A percentile compares a stretch with the other conserved stretches of the same genome.
These are phyloP conservation scores for Phyllosticta paracitricarpa DNA, from an alignment of 2,329 filamentous ascomycete genomes.

Conservation along the genomic window DNA sequence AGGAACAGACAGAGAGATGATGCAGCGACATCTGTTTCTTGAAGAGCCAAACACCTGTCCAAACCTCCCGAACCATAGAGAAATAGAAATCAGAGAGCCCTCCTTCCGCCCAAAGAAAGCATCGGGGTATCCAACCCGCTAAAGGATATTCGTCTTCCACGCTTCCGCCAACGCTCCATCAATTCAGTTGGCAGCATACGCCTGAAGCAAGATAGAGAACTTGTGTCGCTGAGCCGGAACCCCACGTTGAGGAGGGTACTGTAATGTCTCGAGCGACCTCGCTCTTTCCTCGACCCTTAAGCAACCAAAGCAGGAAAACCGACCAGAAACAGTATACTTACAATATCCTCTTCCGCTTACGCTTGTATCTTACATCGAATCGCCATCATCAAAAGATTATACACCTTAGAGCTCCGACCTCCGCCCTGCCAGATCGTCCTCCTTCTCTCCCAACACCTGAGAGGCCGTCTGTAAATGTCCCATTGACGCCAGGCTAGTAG, in stretches of 20 bases:
- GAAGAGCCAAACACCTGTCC: neutral
- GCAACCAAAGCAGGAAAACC: neutral
- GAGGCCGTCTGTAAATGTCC: too few species aligned
- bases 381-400: neutral
- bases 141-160: too few species aligned
- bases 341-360: neutral
- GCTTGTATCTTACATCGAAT: neutral
- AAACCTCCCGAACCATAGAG: neutral
- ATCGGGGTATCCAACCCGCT: neutral
- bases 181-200: too few species aligned
- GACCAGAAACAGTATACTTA: neutral
- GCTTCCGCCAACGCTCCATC: neutral
- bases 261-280: neutral
- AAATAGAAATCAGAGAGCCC: neutral
- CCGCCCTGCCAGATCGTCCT: neutral
- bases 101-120: neutral
- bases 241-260: neutral
- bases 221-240: too few species aligned
- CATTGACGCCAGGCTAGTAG: neutral
- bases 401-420: neutral
- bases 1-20: neutral
- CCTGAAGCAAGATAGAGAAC: too few species aligned
- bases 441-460: neutral
- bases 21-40: neutral
- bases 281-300: neutral